Percentiles rank a stretch among this genome's conserved stretches.
phyloP scores from a whole-genome alignment of 208 protist species.

The Novymonas esmeraldas region DNA sequence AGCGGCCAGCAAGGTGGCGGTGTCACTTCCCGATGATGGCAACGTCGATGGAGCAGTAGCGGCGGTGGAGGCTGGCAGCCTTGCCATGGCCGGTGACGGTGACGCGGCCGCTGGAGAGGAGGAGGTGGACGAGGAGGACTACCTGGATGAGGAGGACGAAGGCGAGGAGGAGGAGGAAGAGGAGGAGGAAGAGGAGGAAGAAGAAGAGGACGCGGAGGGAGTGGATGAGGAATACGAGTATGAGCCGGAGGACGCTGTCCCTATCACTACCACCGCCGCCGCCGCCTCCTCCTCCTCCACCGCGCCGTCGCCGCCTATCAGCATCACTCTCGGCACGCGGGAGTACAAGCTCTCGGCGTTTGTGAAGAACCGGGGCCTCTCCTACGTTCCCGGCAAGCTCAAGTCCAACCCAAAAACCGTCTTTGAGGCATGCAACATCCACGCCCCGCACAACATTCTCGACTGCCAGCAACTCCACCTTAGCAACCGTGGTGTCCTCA shows the following conservation, averaged over 20 bases:
- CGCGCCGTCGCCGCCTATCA: background rate
- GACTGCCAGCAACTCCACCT: conserved; percentile 66
- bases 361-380: conserved; percentile 66
- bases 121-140: conserved; percentile 34
- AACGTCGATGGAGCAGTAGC: too few relatives aligned
- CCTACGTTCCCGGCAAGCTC: conserved; percentile 37
- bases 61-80: too few relatives aligned
- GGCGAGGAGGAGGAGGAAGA: conserved; percentile 29
- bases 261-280: background rate
- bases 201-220: conserved; percentile 17
- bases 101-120: background rate
- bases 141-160: conserved; percentile 26
- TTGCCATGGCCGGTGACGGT: background rate
- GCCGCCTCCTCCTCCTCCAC: conserved; percentile 4
- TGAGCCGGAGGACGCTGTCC: conserved; percentile 28
- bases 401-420: conserved; percentile 58
- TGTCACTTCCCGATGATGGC: too few relatives aligned
- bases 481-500: conserved; percentile 58
- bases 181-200: conserved; percentile 31
- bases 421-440: conserved; percentile 45
- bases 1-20: too few relatives aligned
- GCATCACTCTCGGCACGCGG: conserved; percentile 41
- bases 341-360: conserved; percentile 55
- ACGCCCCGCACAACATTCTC: conserved; percentile 60
- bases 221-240: conserved; percentile 34